These are phyloP conservation scores for Tremellales sp. DNA, from an alignment of 1,284 basidiomycete species.

Conservation along the genomic window DNA sequence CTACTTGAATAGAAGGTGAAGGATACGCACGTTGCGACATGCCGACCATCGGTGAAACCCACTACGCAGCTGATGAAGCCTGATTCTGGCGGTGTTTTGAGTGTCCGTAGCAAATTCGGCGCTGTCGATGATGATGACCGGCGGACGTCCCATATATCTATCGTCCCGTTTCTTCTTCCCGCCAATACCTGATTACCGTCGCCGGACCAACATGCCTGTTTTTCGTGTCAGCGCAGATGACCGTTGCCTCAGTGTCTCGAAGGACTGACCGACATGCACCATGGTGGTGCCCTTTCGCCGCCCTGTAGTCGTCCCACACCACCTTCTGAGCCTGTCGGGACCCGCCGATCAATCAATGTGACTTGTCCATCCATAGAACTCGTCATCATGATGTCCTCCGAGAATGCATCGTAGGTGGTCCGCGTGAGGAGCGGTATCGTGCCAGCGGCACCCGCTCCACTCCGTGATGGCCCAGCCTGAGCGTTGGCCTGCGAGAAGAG, in stretches of 20 bases:
- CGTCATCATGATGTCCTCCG: slow-evolving; percentile 80
- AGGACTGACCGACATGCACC: slow-evolving; percentile 79
- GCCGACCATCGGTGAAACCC: slow-evolving; percentile 81
- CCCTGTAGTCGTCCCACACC: slow-evolving; percentile 76
- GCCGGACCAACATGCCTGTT: slow-evolving; percentile 86
- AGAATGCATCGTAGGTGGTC: slow-evolving; percentile 61
- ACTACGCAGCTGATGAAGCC: slow-evolving; percentile 88
- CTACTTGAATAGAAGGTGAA: neutral
- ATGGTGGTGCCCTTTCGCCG: slow-evolving; percentile 86
- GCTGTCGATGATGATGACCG: slow-evolving; percentile 54
- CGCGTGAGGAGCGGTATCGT: slow-evolving; percentile 54
- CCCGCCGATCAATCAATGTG: slow-evolving; percentile 82
- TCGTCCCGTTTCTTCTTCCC: slow-evolving; percentile 81
- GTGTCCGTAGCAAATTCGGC: slow-evolving; percentile 70
- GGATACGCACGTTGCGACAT: slow-evolving; percentile 73
- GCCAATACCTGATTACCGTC: slow-evolving; percentile 86
- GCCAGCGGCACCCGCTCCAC: slow-evolving; percentile 14
- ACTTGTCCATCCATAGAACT: slow-evolving; percentile 89
- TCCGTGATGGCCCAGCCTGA: slow-evolving; percentile 6
- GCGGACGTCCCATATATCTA: slow-evolving; percentile 93
- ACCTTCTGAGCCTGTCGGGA: slow-evolving; percentile 52
- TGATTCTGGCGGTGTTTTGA: slow-evolving; percentile 81
- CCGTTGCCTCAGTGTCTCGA: neutral
- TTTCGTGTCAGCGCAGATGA: neutral
- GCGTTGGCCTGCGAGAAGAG: slow-evolving; percentile 10